These are phyloP conservation scores for Paratrypanosoma confusum DNA, from an alignment of 208 protist genomes.

Conservation along the genomic window DNA sequence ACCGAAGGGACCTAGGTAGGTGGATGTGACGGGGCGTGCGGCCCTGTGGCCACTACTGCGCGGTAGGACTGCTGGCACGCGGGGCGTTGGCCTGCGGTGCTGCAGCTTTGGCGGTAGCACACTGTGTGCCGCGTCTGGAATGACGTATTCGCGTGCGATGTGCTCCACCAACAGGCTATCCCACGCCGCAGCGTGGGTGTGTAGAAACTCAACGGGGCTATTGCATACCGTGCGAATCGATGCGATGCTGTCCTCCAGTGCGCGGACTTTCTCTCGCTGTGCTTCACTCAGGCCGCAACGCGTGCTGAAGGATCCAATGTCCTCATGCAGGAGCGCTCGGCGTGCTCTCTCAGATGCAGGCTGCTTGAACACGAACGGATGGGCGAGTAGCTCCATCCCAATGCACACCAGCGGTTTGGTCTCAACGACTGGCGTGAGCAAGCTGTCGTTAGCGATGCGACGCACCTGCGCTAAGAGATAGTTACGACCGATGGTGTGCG, in stretches of 20 bases:
- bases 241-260: slow-evolving; percentile 22
- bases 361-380: slow-evolving; percentile 40
- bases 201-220: slow-evolving; percentile 36
- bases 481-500: slow-evolving; percentile 32
- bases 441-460: slow-evolving; percentile 9
- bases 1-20: too few species aligned
- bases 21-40: too few species aligned
- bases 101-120: slow-evolving; percentile 55
- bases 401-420: slow-evolving; percentile 32
- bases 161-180: slow-evolving; percentile 45
- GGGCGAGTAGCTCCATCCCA: slow-evolving; percentile 28
- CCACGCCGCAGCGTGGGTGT: slow-evolving; percentile 30
- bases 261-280: slow-evolving; percentile 15
- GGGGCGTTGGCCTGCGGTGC: too few species aligned
- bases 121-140: slow-evolving; percentile 42
- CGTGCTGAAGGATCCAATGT: slow-evolving; percentile 5
- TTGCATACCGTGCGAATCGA: slow-evolving; percentile 30
- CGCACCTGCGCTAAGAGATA: slow-evolving; percentile 53
- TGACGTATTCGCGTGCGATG: slow-evolving; percentile 37
- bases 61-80: too few species aligned
- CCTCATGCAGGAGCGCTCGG: slow-evolving; percentile 16
- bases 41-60: too few species aligned
- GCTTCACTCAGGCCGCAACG: slow-evolving; percentile 9
- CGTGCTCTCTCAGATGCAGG: slow-evolving; percentile 31
- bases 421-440: slow-evolving; percentile 27